Base-by-base conservation (phyloP, 148 eudicot species). In the Rhododendron griersonianum region DNA sequence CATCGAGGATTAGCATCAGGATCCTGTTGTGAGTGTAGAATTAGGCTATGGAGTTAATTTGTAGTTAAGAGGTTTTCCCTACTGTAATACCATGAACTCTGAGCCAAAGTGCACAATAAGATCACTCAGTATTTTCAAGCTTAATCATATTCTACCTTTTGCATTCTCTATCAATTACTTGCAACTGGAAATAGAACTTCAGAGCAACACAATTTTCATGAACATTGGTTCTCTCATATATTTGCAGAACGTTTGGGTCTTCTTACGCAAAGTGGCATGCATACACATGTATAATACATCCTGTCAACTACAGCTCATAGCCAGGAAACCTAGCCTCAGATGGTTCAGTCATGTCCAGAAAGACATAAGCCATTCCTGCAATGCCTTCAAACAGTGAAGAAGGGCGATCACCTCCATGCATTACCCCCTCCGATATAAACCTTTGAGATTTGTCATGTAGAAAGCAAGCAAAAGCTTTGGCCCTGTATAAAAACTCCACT, bases 341-440 rank as follows among this genome's bases (percentile, higher is more conserved):
- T 28, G 96, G 95, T 44, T 92, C 87, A 75, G 86, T 83, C 94
- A 96, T 91, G 87, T 96, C 99, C 30, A 96, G 85, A 85, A 95
- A 95, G 57, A 96, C 96, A 90, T 85, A 87, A 28, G 95, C 91
- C 99, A 93, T 93, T 74, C 99, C 98, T 48, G 93, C 99, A 30
- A 95, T 85, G 55, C 99, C 98, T 94, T 96, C 96, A 84, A 96
- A 95, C 82, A 96, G 86, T 5, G 99, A 96, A 86, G 90, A 92
- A 2, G 98, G 96, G 44, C 89, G 85, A 87, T 95, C 99, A 71
- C 99, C 99, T 5, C 98, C 94, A 41, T 95, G 97, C 99, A 96
- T 93, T 37, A 77, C 50, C 76, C 99, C 96, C 53, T 90, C 91
- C 35, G 93, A 86, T 35, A 95, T 92, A 78, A 95, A 97, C 83